phyloP scores from a whole-genome alignment of 129 eudicot genomes.

The Saussurea involucrata region DNA sequence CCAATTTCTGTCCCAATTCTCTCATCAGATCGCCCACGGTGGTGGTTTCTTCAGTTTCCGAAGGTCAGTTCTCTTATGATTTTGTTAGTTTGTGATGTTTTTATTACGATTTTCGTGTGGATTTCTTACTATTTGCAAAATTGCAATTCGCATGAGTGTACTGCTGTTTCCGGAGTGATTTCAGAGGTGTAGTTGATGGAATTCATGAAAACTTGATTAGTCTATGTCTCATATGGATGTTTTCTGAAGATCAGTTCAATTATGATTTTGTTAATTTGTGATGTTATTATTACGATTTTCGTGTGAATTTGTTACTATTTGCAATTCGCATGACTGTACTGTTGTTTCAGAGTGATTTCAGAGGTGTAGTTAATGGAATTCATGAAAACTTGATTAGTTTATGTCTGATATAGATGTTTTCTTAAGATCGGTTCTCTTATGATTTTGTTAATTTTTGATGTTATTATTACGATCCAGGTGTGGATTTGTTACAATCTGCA shows the following conservation, averaged over 20 bases:
- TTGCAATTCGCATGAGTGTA: too few species aligned
- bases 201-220: too few species aligned
- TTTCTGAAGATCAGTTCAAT: conserved; percentile 8
- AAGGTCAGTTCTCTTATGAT: too few species aligned
- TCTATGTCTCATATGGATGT: not conserved
- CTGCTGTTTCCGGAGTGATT: not conserved
- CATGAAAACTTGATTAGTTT: not conserved
- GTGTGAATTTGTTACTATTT: not conserved
- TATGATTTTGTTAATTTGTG: not conserved
- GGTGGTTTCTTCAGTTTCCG: not conserved
- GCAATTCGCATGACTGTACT: not conserved
- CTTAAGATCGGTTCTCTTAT: conserved; percentile 2
- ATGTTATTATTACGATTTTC: not conserved
- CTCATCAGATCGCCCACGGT: conserved; percentile 1
- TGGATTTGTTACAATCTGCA: not conserved
- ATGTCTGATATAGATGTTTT: not conserved
- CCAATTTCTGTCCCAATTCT: not conserved
- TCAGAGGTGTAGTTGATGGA: too few species aligned
- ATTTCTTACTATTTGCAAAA: too few species aligned
- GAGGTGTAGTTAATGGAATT: too few species aligned
- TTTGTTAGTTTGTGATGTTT: too few species aligned
- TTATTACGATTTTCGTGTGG: too few species aligned
- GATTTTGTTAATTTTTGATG: not conserved
- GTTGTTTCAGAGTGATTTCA: conserved; percentile 4
- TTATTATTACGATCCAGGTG: not conserved